Percentiles rank a stretch among this genome's conserved stretches.
Evolutionary conservation across 148 eudicot genomes (phyloP).

Genomic region (Fagopyrum tataricum): DNA sequence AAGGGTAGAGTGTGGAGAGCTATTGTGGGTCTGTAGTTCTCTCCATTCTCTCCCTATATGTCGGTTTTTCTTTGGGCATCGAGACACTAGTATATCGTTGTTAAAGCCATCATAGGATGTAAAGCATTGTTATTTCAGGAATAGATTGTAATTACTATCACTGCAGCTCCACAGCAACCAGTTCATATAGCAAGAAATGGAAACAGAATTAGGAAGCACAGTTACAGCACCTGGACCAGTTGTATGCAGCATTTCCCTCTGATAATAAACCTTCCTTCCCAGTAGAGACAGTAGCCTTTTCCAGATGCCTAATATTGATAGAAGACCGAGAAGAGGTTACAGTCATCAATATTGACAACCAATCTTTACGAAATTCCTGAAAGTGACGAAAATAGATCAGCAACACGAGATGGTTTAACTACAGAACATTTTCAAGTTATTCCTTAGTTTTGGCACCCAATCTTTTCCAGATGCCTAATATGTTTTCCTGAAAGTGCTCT

Average conservation of each 20-base stretch:
- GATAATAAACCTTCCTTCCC: constrained; percentile 96
- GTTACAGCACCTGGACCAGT: constrained; percentile 82
- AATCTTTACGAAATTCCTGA: constrained; percentile 96
- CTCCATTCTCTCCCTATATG: no score
- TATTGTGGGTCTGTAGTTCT: no score
- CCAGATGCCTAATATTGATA: constrained; percentile 93
- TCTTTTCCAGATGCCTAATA: no score
- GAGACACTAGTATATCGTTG: no score
- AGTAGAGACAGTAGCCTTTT: constrained; percentile 97
- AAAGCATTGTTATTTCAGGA: background rate
- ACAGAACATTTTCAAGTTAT: background rate
- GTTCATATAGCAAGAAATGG: background rate
- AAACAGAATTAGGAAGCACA: constrained; percentile 8
- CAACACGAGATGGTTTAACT: background rate
- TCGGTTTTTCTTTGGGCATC: no score
- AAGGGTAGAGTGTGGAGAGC: no score
- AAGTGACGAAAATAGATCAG: background rate
- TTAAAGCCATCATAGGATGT: background rate
- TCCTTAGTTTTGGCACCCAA: background rate
- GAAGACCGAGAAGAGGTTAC: constrained; percentile 97
- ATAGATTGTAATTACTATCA: background rate
- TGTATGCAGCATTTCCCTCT: constrained; percentile 93
- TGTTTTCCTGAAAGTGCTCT: no score
- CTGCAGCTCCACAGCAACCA: constrained; percentile 8
- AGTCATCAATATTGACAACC: constrained; percentile 88